Evolutionary conservation across 176 grass and related monocot species (phyloP), one percentile per base, ranked within the genome.

Genomic region (Pontederia paniculata): DNA sequence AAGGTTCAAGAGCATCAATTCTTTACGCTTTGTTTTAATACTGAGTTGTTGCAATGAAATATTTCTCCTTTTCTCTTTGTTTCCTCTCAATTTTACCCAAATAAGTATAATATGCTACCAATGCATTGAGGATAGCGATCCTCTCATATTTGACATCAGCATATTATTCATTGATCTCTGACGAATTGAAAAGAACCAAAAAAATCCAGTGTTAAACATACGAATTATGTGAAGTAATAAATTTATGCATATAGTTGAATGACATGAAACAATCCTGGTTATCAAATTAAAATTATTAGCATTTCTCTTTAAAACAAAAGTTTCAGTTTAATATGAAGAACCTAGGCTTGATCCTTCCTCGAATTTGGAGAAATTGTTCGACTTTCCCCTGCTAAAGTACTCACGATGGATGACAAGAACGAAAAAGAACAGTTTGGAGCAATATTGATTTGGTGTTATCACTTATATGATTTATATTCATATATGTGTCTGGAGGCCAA

Each of bases 271-370:
- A n/a, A n/a, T n/a, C n/a, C n/a, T 10, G 9, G 17, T 23, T 12
- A 25, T 0, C 13, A 23, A 9, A 12, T 14, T 2, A 14, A 14
- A 10, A 12, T 48, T 4, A 12, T 48, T 48, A 14, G 10, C 10
- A 12, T 48, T 48, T 48, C 10, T 3, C 10, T 12, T 28, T 23
- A 25, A 53, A 16, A 53, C 23, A 60, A 46, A 71, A 63, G 10
- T 14, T 48, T 48, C 19, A 70, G 44, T 74, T 67, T 41, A 64
- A 60, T 45, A 60, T 16, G 45, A 21, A 59, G 25, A 28, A 95
- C 90, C 90, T 80, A 85, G 90, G 42, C 90, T 78, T 55, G 90
- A 95, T 72, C 82, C 90, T 88, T 95, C 90, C 48, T 95, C 85
- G 68, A 83, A 95, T 89, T 68, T 95, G 90, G 11, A 79, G 76